Base-by-base conservation (phyloP, 495 filamentous ascomycete species). In the Lophiotrema nucula region DNA sequence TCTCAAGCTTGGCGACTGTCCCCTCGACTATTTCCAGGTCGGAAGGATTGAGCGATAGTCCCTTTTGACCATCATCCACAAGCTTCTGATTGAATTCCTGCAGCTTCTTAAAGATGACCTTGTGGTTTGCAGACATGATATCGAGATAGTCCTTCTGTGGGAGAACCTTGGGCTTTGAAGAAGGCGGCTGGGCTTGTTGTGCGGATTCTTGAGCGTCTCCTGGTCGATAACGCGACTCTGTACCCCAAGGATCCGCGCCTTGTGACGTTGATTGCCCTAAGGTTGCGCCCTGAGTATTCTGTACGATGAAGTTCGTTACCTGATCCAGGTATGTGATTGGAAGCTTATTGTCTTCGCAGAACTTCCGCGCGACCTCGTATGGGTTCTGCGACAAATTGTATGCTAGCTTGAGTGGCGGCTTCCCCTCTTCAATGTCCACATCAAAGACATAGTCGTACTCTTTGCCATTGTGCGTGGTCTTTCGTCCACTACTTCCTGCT, bases 381-480 rank as follows among this genome's bases (percentile, higher is more conserved):
- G 90, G 90, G 68, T 97, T 97, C 69, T 97, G 87, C 4, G 87
- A 88, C 35, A 88, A 77, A 68, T 99, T 97, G 69, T 89, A 97
- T 1, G 95, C 92, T 26, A 99, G 78, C 67, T 97, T 97, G 27
- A 97, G 79, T 2, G 93, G 83, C 25, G 95, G 95, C 61, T 92
- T 90, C 33, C 93, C 95, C 58, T 97, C 95, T 67, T 96, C 88
- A 54, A 97, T 92, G 65, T 97, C 95, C 23, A 99, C 93, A 67
- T 97, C 92, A 62, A 97, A 99, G 45, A 99, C 95, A 69, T 89
- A 97, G 65, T 99, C 95, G 69, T 95, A 99, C 52, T 96, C 89
- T 69, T 92, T 83, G 21, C 95, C 95, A 1, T 85, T 70, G 67
- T 92, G 88, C 38, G 86, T 74, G 12, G 79, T 84, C 69, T 88